These are phyloP conservation scores for Eutrema heterophyllum DNA, from an alignment of 345 rosid genomes.

Conservation along the genomic window DNA sequence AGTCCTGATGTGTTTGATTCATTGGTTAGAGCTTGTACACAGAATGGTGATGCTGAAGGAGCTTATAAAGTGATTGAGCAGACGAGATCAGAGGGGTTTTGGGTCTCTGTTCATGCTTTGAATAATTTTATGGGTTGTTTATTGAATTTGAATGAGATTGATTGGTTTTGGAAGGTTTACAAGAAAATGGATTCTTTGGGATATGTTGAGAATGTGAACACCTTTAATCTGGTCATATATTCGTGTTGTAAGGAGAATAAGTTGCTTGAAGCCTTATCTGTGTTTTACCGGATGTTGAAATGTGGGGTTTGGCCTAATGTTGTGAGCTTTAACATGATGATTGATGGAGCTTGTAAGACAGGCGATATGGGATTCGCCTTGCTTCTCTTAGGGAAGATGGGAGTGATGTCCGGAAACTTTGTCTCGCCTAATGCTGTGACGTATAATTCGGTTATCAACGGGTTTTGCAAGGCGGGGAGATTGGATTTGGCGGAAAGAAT, in stretches of 20 bases:
- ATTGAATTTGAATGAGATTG: conserved; percentile 47
- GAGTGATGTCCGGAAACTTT: conserved; percentile 38
- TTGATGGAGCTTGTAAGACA: conserved; percentile 52
- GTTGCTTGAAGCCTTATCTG: conserved; percentile 45
- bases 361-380: conserved; percentile 42
- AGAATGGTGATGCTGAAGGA: conserved; percentile 38
- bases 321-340: conserved; percentile 65
- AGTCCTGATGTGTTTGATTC: conserved; percentile 54
- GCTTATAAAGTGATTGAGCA: conserved; percentile 50
- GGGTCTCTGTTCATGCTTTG: conserved; percentile 59
- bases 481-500: conserved; percentile 41
- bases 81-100: conserved; percentile 33
- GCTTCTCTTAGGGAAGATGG: conserved; percentile 42
- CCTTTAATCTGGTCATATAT: conserved; percentile 58
- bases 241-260: conserved; percentile 51
- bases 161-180: conserved; percentile 50
- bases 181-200: conserved; percentile 45
- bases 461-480: conserved; percentile 55
- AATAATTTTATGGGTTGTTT: conserved; percentile 63
- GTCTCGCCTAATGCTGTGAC: conserved; percentile 54
- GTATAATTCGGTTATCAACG: conserved; percentile 53
- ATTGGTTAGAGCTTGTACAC: conserved; percentile 61
- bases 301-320: conserved; percentile 58
- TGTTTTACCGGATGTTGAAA: conserved; percentile 57
- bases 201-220: conserved; percentile 53